Percentiles rank a stretch among this genome's conserved stretches.
Evolutionary conservation across 306 rosid species (phyloP).

Genomic region (Phaseolus lunatus): DNA sequence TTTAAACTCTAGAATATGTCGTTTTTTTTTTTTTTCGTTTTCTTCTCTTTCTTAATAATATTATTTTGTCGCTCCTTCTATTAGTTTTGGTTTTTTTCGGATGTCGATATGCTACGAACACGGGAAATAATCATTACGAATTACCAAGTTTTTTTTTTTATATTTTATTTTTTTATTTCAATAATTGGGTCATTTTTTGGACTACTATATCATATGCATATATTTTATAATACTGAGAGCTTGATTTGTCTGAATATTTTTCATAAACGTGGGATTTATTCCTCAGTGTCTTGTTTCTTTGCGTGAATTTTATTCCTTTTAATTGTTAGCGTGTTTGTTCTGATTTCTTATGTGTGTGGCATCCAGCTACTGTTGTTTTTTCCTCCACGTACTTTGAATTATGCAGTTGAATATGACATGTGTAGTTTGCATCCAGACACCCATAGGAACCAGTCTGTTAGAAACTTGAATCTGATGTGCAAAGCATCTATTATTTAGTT

Average conservation of each 20-base stretch:
- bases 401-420: neutral
- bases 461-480: neutral
- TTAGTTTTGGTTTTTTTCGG: slow-evolving; percentile 18
- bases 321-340: slow-evolving; percentile 18
- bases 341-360: slow-evolving; percentile 16
- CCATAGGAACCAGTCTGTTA: neutral
- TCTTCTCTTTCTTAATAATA: neutral
- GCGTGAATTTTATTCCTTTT: neutral
- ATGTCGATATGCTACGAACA: slow-evolving; percentile 28
- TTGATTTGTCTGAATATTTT: slow-evolving; percentile 39
- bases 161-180: neutral
- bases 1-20: neutral
- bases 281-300: neutral
- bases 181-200: slow-evolving; percentile 7
- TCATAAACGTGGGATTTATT: neutral
- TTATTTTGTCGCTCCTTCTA: slow-evolving; percentile 5
- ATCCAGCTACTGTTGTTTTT: slow-evolving; percentile 4
- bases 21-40: neutral
- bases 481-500: neutral
- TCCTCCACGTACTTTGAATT: slow-evolving; percentile 35
- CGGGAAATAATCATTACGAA: slow-evolving; percentile 1
- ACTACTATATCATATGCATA: neutral
- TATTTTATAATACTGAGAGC: neutral
- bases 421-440: neutral
- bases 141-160: neutral